A percentile compares a stretch with the other conserved stretches of the same genome.
Conservation (phyloP, 2,329 filamentous ascomycete species). For the Diaporthe amygdali region DNA sequence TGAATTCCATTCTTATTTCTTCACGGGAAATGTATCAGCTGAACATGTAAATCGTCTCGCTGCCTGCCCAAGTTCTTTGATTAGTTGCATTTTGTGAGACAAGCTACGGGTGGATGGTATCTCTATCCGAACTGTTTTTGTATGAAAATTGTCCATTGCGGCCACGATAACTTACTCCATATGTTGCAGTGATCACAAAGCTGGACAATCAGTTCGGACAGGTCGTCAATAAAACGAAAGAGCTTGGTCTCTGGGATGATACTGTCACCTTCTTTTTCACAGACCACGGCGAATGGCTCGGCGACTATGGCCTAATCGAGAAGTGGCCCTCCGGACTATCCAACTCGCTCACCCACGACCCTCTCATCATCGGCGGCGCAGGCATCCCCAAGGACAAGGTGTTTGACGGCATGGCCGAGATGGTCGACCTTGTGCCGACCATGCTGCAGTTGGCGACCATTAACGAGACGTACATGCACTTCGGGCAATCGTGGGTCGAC, state of each 20-base stretch:
- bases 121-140: too few species aligned
- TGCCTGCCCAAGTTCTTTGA: too few species aligned
- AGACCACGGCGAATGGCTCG: constrained; percentile 52
- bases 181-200: constrained; percentile 50
- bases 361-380: constrained; percentile 47
- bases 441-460: constrained; percentile 44
- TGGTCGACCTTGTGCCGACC: constrained; percentile 52
- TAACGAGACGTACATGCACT: constrained; percentile 45
- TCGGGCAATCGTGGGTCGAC: constrained; percentile 32
- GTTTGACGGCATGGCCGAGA: constrained; percentile 44
- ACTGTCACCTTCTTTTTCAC: constrained; percentile 51
- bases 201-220: constrained; percentile 52
- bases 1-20: too few species aligned
- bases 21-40: too few species aligned
- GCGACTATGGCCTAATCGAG: constrained; percentile 52
- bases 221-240: constrained; percentile 40
- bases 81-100: too few species aligned
- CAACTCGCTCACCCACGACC: constrained; percentile 47
- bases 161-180: too few species aligned
- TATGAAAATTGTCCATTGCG: too few species aligned
- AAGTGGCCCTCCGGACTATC: constrained; percentile 53
- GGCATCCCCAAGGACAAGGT: constrained; percentile 42
- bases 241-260: constrained; percentile 40
- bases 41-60: too few species aligned
- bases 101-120: too few species aligned